A percentile compares a stretch with the other conserved stretches of the same genome.
These are phyloP conservation scores for Prunus kanzakura DNA, from an alignment of 306 rosid genomes.

Conservation along the genomic window DNA sequence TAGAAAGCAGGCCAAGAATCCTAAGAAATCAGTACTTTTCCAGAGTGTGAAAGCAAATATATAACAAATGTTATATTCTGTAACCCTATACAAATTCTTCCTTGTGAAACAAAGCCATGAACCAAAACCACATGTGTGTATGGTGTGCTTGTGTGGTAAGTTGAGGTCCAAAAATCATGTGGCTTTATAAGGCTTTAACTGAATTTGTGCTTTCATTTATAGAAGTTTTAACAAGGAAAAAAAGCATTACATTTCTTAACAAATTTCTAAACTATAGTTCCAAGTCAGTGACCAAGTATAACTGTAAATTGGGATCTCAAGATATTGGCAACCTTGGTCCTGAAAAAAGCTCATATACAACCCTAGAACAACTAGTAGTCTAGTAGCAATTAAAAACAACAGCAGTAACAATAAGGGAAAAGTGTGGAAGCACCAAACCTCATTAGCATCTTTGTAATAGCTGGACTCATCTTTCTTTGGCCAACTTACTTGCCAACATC, in stretches of 20 bases:
- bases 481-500: constrained; percentile 53
- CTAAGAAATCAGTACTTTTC: background rate
- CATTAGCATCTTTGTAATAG: constrained; percentile 52
- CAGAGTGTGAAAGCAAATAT: background rate
- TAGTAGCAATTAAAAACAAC: background rate
- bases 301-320: background rate
- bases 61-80: background rate
- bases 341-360: background rate
- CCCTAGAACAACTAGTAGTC: background rate
- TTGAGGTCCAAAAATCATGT: no score
- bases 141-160: no score
- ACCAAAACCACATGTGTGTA: background rate
- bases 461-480: constrained; percentile 40
- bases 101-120: background rate
- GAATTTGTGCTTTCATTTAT: background rate
- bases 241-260: background rate
- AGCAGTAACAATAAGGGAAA: background rate
- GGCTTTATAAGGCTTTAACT: no score
- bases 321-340: background rate
- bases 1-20: constrained; percentile 5
- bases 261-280: background rate
- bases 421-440: constrained; percentile 30
- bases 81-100: background rate
- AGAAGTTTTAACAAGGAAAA: background rate
- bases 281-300: background rate